Base-by-base conservation (phyloP, 768 basidiomycete species). In the Mycena maculata region DNA sequence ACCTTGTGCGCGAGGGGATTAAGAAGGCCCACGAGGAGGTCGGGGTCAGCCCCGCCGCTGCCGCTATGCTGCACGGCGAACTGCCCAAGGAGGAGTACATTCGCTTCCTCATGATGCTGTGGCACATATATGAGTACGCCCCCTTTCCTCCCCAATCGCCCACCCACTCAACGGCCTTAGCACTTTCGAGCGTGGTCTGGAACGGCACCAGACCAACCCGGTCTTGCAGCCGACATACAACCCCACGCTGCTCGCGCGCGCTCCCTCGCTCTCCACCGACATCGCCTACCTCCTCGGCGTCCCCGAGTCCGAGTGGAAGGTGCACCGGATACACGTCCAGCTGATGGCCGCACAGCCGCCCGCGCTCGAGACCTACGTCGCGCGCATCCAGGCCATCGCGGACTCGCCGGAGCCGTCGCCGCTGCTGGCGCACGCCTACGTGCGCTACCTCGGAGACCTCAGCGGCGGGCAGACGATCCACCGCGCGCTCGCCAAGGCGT, bases 361-460 rank as follows among this genome's bases (percentile, higher is more conserved):
- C 4, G 79, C 86, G 8, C 78, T 94, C 10, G 63, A 77, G 3
- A 77, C 76, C 4, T 94, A 92, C 77, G 76, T 87, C 64, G 68
- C 76, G 8, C 88, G 90, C 52, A 81, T 94, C 47, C 73, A 80
- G 12, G 71, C 79, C n/a, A 79, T 91, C 44, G 75, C 83, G 12
- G 78, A 80, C 56, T 79, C 82, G 28, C 65, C 71, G 10, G 85
- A 85, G 72, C 87, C 83, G 13, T 78, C 85, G 0, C 77, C 82
- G 8, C 85, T 95, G 11, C 83, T 94, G 9, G 90, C 92, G 0
- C 93, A 94, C 76, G 84, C 92, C 1, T 94, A 94, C 73, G 90
- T 93, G n/a, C 86, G 92, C 36, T 94, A 94, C 77, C 84, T 94
- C 36, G 93, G 92, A 49, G 92, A 94, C 75, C 81, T 94, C 36